Evolutionary conservation across 805 yeast species (phyloP), one percentile per base, ranked within the genome.

Genomic region (Pichia ethanolica): DNA sequence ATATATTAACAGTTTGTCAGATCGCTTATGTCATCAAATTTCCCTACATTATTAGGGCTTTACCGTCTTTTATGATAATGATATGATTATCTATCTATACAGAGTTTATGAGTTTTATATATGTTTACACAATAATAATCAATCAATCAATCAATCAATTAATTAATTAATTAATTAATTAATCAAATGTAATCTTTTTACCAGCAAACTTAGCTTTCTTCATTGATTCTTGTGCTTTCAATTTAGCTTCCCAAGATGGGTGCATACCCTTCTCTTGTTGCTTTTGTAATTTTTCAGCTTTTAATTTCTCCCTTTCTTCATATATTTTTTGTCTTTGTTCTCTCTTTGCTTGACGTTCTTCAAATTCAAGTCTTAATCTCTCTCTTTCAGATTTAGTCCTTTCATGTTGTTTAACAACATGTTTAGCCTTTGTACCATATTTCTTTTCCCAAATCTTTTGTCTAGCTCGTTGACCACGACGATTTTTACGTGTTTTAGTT

Each of bases 181-280:
- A 77, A 58, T 82, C 89, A 64, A 90, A 90, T 5, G 75, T 81
- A 56, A 86, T 77, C 72, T 90, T 91, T 69, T 89, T 90, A 63
- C 99, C 99, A 46, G 72, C 66, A 62, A 89, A 89, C 63, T 82
- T 80, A 44, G 75, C 82, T 50, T 79, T 77, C 67, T 80, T 78
- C 55, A 72, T 64, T 46, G 79, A 78, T 56, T 84, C 86, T 60
- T 86, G 85, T 30, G 82, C 86, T 54, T 77, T 68, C 70, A 78
- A 81, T 71, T 86, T 87, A 26, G 99, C 99, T 58, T 79, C 83
- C 99, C 99, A 93, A 2, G 99, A 93, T n/a, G 99, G 99, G 77
- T 93, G 99, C 55, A 86, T 54, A 13, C 46, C 48, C 39, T 37
- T 47, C 30, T 56, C 57, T 30, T 43, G 37, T 35, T 53, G 56